A percentile compares a stretch with the other conserved stretches of the same genome.
Evolutionary conservation across 805 yeast species (phyloP).

Genomic region (Wickerhamomyces mucosus): DNA sequence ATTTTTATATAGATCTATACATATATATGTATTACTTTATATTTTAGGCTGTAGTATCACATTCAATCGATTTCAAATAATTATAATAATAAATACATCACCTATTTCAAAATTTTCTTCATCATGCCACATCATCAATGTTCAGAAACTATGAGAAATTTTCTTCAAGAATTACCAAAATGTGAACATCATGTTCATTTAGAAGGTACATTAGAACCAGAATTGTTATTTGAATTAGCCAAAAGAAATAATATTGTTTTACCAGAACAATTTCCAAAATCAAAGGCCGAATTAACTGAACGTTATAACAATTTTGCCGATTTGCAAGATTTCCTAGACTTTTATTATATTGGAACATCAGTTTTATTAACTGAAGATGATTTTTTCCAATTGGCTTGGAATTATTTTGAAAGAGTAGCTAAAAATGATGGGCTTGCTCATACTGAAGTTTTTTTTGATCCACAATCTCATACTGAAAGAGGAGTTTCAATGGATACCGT

Average conservation of each 20-base stretch:
- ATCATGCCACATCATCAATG: slow-evolving; percentile 25
- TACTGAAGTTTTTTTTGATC: slow-evolving; percentile 75
- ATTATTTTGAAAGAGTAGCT: slow-evolving; percentile 49
- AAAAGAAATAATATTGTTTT: slow-evolving; percentile 49
- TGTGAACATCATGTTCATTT: slow-evolving; percentile 83
- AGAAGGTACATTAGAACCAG: slow-evolving; percentile 80
- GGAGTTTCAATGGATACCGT: slow-evolving; percentile 52
- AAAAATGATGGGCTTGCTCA: slow-evolving; percentile 51
- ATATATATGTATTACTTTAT: too few relatives aligned
- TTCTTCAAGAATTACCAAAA: slow-evolving; percentile 66
- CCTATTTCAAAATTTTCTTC: too few relatives aligned
- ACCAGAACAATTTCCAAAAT: slow-evolving; percentile 54
- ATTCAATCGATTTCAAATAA: too few relatives aligned
- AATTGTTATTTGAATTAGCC: slow-evolving; percentile 59
- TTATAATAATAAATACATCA: too few relatives aligned
- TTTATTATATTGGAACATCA: slow-evolving; percentile 72
- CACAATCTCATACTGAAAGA: slow-evolving; percentile 73
- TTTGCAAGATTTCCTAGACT: slow-evolving; percentile 69
- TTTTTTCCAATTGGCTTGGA: slow-evolving; percentile 71
- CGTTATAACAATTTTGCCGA: slow-evolving; percentile 56
- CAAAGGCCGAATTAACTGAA: slow-evolving; percentile 45
- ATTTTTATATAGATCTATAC: too few relatives aligned
- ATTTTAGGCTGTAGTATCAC: too few relatives aligned
- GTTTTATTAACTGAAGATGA: slow-evolving; percentile 64
- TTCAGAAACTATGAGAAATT: slow-evolving; percentile 31